Base-by-base conservation (phyloP, 805 yeast genomes). In the Jamesozyma rosinii region DNA sequence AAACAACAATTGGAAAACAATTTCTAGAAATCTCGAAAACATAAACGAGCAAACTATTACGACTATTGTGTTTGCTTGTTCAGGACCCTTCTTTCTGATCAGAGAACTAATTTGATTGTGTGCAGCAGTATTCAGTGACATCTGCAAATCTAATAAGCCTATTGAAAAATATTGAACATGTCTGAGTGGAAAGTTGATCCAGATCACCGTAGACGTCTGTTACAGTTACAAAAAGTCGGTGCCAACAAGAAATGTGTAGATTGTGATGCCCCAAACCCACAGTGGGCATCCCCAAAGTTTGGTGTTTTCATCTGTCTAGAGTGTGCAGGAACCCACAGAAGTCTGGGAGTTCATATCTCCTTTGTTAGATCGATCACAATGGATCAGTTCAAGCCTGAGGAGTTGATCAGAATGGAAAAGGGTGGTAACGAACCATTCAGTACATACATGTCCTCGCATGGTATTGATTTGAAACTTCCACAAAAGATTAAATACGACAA, bases 201-300 rank as follows among this genome's bases (percentile, higher is more conserved):
- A 15, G 95, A 87, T 54, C 82, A 85, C 46, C 83, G 95, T 63
- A 79, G 95, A 59, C 79, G 82, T 60, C 71, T 85, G 34, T 57
- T 78, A 52, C 79, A 79, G 35, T 67, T 90, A 47, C 97, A 90
- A 59, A 87, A 87, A 60, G 70, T 71, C 38, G 95, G 90, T 22
- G 81, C 71, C 13, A 87, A 88, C 70, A 87, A 83, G 68, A 81
- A 77, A 63, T 92, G 98, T 66, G 83, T 87, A 63, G 98, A 92
- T 63, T 92, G 98, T 66, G 73, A 70, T 32, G 95, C 97, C 1
- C 95, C 95, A 46, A 90, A 89, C 61, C 98, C 98, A 9, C 98
- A 92, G 64, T 92, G 98, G 98, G 97, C 97, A 1, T 87, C 96
- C 13, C 97, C 97, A 31, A 92, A 92, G 65, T 88, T 90, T 66